A percentile compares a stretch with the other conserved stretches of the same genome.
These are phyloP conservation scores for Liquidambar formosana DNA, from an alignment of 164 flowering plant species.

Conservation along the genomic window DNA sequence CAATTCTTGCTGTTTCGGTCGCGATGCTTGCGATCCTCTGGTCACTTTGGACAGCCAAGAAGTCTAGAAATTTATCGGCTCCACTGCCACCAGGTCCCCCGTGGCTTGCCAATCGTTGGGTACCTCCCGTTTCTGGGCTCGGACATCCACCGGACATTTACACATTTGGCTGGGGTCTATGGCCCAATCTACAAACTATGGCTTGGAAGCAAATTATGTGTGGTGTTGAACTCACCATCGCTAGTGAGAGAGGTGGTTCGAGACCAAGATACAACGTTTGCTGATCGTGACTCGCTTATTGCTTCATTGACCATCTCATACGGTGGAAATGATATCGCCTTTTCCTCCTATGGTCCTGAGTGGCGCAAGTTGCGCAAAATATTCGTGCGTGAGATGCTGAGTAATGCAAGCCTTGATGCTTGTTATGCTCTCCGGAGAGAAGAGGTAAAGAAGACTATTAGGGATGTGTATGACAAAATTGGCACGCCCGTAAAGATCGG, in stretches of 20 bases:
- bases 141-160: not conserved
- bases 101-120: conserved; percentile 17
- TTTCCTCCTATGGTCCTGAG: not conserved
- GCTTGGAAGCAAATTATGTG: conserved; percentile 24
- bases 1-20: no score
- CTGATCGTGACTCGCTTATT: conserved; percentile 12
- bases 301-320: not conserved
- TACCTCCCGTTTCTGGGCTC: conserved; percentile 17
- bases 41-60: no score
- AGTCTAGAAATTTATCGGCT: no score
- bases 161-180: not conserved
- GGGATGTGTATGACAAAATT: conserved; percentile 9
- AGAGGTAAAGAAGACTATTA: conserved; percentile 14
- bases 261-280: conserved; percentile 23
- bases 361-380: conserved; percentile 18
- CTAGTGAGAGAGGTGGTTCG: conserved; percentile 22
- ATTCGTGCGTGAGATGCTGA: conserved; percentile 28
- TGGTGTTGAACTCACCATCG: conserved; percentile 27
- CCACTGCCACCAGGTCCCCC: conserved; percentile 22
- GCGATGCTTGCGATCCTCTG: no score
- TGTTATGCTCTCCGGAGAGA: conserved; percentile 13
- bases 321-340: conserved; percentile 11
- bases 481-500: conserved; percentile 18
- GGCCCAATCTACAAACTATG: conserved; percentile 27
- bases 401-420: conserved; percentile 23